Evolutionary conservation across 768 basidiomycete species (phyloP).

Genomic region (Lactarius deliciosus): DNA sequence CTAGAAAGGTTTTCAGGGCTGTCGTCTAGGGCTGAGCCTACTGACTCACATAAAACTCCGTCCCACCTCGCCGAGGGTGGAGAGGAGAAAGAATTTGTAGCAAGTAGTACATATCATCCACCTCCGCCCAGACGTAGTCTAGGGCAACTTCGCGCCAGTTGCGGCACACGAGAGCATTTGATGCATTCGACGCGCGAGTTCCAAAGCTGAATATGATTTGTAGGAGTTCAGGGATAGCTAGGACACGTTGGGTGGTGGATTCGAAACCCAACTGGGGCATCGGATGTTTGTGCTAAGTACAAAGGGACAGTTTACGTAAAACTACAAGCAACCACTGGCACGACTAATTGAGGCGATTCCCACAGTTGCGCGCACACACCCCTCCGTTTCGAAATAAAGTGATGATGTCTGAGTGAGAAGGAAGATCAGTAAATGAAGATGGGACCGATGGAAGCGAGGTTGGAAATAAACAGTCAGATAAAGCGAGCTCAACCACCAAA

Average conservation of each 20-base stretch:
- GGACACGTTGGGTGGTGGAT: slow-evolving; percentile 27
- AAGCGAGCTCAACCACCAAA: slow-evolving; percentile 47
- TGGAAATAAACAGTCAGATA: slow-evolving; percentile 39
- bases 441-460: background rate
- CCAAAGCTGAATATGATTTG: slow-evolving; percentile 26
- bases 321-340: background rate
- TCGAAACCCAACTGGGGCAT: slow-evolving; percentile 20
- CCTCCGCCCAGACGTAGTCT: slow-evolving; percentile 26
- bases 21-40: background rate
- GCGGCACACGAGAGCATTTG: slow-evolving; percentile 25
- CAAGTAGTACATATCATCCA: slow-evolving; percentile 24
- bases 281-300: background rate
- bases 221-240: slow-evolving; percentile 27
- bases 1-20: slow-evolving; percentile 7
- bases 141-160: slow-evolving; percentile 25
- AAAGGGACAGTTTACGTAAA: background rate
- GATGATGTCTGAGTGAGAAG: background rate
- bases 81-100: slow-evolving; percentile 22
- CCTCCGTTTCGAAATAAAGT: background rate
- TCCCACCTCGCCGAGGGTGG: background rate
- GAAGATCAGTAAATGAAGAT: slow-evolving; percentile 9
- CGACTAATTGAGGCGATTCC: background rate
- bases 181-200: slow-evolving; percentile 16
- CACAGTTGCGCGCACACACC: background rate
- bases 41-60: slow-evolving; percentile 6